phyloP scores from a whole-genome alignment of 768 basidiomycete species.

The Crucibulum laeve region DNA sequence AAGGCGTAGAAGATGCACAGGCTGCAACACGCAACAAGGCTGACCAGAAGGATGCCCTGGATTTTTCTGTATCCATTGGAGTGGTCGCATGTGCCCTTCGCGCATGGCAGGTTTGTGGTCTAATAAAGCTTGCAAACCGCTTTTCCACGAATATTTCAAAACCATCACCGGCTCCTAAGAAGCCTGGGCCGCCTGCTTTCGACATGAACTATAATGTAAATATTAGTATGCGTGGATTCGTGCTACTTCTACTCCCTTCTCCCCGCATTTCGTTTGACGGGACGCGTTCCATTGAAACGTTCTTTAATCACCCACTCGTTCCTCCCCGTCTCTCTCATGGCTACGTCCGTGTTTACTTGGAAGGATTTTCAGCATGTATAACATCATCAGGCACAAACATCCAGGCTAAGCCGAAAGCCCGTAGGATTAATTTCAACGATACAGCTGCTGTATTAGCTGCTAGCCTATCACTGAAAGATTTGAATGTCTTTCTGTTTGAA shows the following conservation, averaged over 20 bases:
- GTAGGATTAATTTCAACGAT: background rate
- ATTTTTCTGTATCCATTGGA: conserved; percentile 41
- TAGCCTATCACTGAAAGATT: conserved; percentile 37
- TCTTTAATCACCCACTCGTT: conserved; percentile 56
- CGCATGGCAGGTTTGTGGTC: conserved; percentile 50
- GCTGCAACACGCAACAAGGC: background rate
- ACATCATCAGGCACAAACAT: conserved; percentile 10
- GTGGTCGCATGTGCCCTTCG: conserved; percentile 50
- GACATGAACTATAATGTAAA: too few species aligned
- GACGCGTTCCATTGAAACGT: conserved; percentile 20
- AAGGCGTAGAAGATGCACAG: conserved; percentile 7
- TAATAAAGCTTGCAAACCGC: conserved; percentile 37
- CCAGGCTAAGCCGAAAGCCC: background rate
- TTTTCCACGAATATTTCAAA: conserved; percentile 16
- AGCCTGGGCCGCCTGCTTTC: too few species aligned
- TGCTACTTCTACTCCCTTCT: conserved; percentile 43
- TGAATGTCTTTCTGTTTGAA: conserved; percentile 56
- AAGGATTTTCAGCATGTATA: conserved; percentile 27
- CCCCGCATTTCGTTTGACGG: conserved; percentile 9
- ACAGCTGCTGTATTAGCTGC: conserved; percentile 6
- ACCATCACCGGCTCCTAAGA: conserved; percentile 6
- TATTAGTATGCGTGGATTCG: too few species aligned
- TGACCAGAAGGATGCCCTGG: conserved; percentile 22
- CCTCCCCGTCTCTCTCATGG: conserved; percentile 46
- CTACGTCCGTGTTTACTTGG: conserved; percentile 53